Evolutionary conservation across 371 early-diverging fungal species (phyloP), one percentile per base, ranked within the genome.

Genomic region (Mucor sp.): DNA sequence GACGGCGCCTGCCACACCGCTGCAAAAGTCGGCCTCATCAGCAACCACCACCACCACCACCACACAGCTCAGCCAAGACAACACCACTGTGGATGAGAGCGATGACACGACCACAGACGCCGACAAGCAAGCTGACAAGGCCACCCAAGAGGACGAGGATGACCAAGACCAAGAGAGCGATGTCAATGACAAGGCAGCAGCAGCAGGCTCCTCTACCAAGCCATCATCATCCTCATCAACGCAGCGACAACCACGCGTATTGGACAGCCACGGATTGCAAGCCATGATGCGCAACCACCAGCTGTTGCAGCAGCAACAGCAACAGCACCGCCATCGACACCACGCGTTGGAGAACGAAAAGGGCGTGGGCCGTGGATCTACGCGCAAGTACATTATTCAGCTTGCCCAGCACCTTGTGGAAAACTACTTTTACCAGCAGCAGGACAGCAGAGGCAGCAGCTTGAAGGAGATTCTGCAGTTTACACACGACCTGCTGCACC

Each of bases 281-380:
- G 72, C 75, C 6, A 28, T 81, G 11, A 44, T 81, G 6, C 75
- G 79, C 3, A 73, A 67, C n/a, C 72, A 75, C 25, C 70, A 76
- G 3, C 61, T 53, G 6, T n/a, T 70, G 8, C 62, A 60, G 9
- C 63, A 62, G 43, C 58, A 67, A 8, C 62, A 60, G 9, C 63
- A 62, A 53, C 58, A 67, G n/a, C 33, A 48, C 6, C 23, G 37
- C 19, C 58, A 48, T 11, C 48, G 48, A 47, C 59, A 62, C 4
- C 59, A 58, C 47, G 21, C 37, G 1, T 11, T 17, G 21, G 73
- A 75, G 9, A 25, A 59, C 12, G 82, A 79, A 44, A 77, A 76
- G 37, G 80, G 80, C 4, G 43, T 78, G 0, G 83, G 83, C 9
- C 69, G 67, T 56, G 78, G 78, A 4, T 75, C 76, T 4, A 78